Evolutionary conservation across 2,329 filamentous ascomycete genomes (phyloP).

Genomic region (Apiospora aurea): DNA sequence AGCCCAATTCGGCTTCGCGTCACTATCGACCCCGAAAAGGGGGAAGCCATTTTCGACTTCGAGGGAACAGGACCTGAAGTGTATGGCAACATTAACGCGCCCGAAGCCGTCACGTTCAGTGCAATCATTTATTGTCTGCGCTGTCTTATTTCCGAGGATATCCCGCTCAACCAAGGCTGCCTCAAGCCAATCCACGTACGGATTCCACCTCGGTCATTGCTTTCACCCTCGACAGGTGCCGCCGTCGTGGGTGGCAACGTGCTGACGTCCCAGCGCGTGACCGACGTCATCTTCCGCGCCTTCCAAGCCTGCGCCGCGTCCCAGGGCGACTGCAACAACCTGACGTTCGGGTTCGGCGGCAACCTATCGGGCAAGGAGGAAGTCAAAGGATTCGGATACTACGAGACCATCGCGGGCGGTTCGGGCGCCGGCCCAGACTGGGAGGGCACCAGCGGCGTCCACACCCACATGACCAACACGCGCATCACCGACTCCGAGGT

Average conservation of each 20-base stretch:
- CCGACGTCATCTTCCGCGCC: slow-evolving; percentile 78
- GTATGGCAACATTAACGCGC: slow-evolving; percentile 78
- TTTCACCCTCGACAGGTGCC: slow-evolving; percentile 74
- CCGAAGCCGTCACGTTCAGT: slow-evolving; percentile 77
- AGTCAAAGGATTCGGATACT: slow-evolving; percentile 77
- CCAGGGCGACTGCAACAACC: slow-evolving; percentile 79
- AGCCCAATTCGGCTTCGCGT: slow-evolving; percentile 75
- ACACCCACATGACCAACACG: slow-evolving; percentile 82
- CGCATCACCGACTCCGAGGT: slow-evolving; percentile 78
- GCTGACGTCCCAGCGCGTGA: slow-evolving; percentile 76
- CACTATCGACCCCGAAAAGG: slow-evolving; percentile 73
- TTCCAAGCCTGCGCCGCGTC: slow-evolving; percentile 77
- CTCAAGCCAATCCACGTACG: slow-evolving; percentile 73
- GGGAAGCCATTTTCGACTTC: slow-evolving; percentile 79
- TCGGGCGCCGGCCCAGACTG: slow-evolving; percentile 72
- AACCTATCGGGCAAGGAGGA: slow-evolving; percentile 61
- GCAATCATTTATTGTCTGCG: slow-evolving; percentile 83
- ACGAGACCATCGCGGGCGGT: slow-evolving; percentile 80
- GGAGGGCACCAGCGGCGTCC: slow-evolving; percentile 73
- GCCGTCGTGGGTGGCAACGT: slow-evolving; percentile 83
- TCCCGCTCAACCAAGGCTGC: slow-evolving; percentile 81
- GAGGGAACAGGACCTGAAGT: slow-evolving; percentile 76
- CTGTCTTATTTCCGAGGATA: slow-evolving; percentile 76
- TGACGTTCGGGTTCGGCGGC: slow-evolving; percentile 79
- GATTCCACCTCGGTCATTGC: slow-evolving; percentile 72